Conservation (phyloP, 345 rosid species). For the Pugionium dolabratum region DNA sequence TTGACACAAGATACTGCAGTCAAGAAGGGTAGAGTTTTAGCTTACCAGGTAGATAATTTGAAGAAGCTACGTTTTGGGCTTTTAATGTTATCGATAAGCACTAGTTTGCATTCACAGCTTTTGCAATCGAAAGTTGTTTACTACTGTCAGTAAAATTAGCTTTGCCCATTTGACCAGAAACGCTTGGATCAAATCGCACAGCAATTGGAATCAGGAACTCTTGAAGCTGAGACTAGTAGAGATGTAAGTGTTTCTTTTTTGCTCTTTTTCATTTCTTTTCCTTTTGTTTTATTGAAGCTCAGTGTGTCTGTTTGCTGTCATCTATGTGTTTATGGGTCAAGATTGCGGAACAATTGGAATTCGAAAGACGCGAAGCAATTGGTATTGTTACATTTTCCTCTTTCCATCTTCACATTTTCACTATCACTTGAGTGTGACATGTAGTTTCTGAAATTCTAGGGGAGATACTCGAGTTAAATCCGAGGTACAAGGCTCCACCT, state of each 20-base stretch:
- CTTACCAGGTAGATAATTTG: slow-evolving; percentile 67
- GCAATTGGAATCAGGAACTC: slow-evolving; percentile 60
- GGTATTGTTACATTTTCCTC: slow-evolving; percentile 48
- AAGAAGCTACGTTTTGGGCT: neutral
- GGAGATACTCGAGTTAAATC: slow-evolving; percentile 78
- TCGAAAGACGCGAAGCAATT: slow-evolving; percentile 74
- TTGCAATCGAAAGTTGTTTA: too few relatives aligned
- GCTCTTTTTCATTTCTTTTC: neutral
- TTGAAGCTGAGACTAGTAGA: slow-evolving; percentile 43
- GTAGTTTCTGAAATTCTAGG: slow-evolving; percentile 51
- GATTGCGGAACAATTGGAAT: slow-evolving; percentile 61
- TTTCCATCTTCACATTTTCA: neutral
- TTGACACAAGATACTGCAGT: slow-evolving; percentile 61
- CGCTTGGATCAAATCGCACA: slow-evolving; percentile 77
- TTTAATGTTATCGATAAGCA: too few relatives aligned
- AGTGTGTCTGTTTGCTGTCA: slow-evolving; percentile 16
- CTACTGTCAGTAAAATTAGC: too few relatives aligned
- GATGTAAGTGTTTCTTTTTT: slow-evolving; percentile 46
- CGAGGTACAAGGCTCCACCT: slow-evolving; percentile 77
- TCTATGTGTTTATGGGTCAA: slow-evolving; percentile 42
- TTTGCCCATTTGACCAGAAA: slow-evolving; percentile 64
- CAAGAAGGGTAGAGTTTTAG: slow-evolving; percentile 61
- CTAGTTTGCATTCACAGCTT: too few relatives aligned
- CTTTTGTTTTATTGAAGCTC: slow-evolving; percentile 1
- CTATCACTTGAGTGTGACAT: neutral